These are phyloP conservation scores for Solanum etuberosum DNA, from an alignment of 257 asterid genomes.

Conservation along the genomic window DNA sequence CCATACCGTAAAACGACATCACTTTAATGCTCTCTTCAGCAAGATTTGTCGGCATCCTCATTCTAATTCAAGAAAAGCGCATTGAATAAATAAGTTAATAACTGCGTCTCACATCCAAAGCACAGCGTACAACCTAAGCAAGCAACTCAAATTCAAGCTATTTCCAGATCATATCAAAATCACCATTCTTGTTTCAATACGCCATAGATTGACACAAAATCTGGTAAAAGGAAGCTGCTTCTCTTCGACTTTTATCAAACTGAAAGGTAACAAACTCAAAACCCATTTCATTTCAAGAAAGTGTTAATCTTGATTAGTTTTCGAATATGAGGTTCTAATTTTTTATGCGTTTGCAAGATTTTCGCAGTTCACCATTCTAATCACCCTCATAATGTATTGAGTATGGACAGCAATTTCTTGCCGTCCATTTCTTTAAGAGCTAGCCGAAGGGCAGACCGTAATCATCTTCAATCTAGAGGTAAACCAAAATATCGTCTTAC, in stretches of 20 bases:
- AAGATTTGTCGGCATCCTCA: background rate
- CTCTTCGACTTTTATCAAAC: background rate
- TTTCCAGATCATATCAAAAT: background rate
- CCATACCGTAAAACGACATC: background rate
- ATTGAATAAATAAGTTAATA: background rate
- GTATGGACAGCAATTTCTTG: constrained; percentile 19
- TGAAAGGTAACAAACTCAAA: background rate
- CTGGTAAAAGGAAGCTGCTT: background rate
- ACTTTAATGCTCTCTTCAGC: background rate
- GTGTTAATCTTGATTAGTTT: background rate
- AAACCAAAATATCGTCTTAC: background rate
- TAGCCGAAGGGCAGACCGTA: constrained; percentile 20
- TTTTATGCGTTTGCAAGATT: background rate
- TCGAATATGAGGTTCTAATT: background rate
- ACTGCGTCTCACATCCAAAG: background rate
- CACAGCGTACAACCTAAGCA: background rate
- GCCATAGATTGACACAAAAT: background rate
- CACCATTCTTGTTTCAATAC: background rate
- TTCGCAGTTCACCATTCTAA: background rate
- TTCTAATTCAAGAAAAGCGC: background rate
- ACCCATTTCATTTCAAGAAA: background rate
- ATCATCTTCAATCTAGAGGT: constrained; percentile 19
- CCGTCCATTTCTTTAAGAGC: constrained; percentile 23
- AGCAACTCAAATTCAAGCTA: background rate
- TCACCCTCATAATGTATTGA: background rate